Evolutionary conservation across 2,329 filamentous ascomycete species (phyloP), one percentile per base, ranked within the genome.

Genomic region (Didymella sp.): DNA sequence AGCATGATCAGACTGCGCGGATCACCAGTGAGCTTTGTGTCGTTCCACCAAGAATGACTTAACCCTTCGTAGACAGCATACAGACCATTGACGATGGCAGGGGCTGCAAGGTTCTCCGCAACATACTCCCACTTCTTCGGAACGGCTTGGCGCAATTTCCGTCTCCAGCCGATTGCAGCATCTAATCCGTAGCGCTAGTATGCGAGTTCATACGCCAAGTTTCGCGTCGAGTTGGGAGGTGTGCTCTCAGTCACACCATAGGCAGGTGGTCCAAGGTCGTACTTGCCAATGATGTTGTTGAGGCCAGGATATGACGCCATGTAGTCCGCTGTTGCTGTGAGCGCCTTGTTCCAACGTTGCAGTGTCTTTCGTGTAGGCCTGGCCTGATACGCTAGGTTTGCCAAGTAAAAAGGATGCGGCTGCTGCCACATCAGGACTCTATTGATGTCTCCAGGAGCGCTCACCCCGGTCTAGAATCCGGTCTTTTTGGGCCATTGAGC

Each of bases 121-220:
- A 87, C 82, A 1, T 69, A 69, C 0, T 67, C 68, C 84, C 84
- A 86, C 6, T 71, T 64, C 0, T 64, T 48, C 0, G 84, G 83
- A 0, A 79, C 70, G 0, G 74, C 38, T 13, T 78, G 70, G 2
- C 71, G 69, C 28, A 81, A 79, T 13, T 82, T 78, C 43, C 73
- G 60, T 64, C 84, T 84, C 84, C 84, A 87, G 6, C 68, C 59
- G 3, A 76, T 74, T 11, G 84, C 85, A 1, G 84, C 69, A 33
- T 83, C 78, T 24, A 87, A 76, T 0, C 84, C 84, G 54, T 86
- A 87, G 9, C 81, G 78, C 84, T 83, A 87, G 69, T 87, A 87
- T 8, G 84, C 81, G 4, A 77, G 72, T 71, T 87, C 84, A 53
- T 86, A 87, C 0, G 83, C 80, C 30, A 84, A 80, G 61, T 87